These are phyloP conservation scores for Ottelia alismoides DNA, from an alignment of 106 monocot genomes.

Conservation along the genomic window DNA sequence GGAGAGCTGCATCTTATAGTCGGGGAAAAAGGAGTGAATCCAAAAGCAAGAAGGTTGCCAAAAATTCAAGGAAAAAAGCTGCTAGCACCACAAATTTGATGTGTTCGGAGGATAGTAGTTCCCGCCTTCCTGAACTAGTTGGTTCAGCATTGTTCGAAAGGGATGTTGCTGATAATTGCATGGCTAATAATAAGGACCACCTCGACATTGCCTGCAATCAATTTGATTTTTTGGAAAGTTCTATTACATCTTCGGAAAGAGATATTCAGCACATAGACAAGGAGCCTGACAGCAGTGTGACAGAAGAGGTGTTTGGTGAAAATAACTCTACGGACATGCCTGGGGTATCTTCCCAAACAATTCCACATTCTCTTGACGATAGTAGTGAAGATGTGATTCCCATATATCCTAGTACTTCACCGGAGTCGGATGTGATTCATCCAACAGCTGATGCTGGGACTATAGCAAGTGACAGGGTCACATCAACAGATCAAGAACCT, in stretches of 20 bases:
- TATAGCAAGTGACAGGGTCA: constrained; percentile 10
- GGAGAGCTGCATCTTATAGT: no score
- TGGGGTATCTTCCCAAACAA: constrained; percentile 24
- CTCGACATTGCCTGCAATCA: no score
- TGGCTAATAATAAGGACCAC: no score
- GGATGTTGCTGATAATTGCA: no score
- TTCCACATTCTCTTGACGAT: constrained; percentile 6
- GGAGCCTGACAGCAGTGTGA: constrained; percentile 51
- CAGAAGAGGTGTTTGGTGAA: constrained; percentile 37
- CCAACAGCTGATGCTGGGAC: constrained; percentile 19
- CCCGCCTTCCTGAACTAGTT: no score
- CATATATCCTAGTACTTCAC: constrained; percentile 32
- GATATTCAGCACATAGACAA: constrained; percentile 30
- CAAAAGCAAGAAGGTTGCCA: no score
- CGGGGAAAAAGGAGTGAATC: no score
- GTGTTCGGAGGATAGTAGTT: no score
- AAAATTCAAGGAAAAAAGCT: no score
- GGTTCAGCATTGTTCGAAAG: no score
- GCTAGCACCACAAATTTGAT: no score
- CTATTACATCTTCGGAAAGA: constrained; percentile 1
- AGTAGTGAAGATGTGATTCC: constrained; percentile 8
- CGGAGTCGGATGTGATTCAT: constrained; percentile 48
- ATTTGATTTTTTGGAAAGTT: constrained; percentile 6
- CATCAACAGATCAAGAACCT: constrained; percentile 3
- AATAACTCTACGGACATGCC: constrained; percentile 23